A percentile compares a stretch with the other conserved stretches of the same genome.
phyloP scores from a whole-genome alignment of 805 yeast species.

The Candida adriatica region DNA sequence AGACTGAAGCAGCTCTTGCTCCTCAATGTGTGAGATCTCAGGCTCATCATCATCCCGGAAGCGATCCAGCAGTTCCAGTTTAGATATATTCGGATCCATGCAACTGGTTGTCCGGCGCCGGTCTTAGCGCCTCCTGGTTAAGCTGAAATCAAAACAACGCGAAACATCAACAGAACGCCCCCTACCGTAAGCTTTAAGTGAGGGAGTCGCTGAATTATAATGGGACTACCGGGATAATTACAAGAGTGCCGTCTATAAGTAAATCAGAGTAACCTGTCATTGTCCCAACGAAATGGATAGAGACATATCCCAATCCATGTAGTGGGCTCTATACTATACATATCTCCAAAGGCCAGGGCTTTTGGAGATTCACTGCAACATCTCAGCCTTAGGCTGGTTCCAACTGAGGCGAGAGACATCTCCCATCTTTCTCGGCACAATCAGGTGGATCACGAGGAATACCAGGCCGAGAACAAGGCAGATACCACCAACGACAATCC shows the following conservation, averaged over 20 bases:
- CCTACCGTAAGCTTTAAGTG: not conserved
- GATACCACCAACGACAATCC: conserved; percentile 71
- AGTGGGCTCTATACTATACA: no score
- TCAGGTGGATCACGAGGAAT: conserved; percentile 46
- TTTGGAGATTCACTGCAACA: conserved; percentile 6
- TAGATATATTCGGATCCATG: conserved; percentile 15
- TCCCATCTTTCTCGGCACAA: conserved; percentile 65
- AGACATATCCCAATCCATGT: no score
- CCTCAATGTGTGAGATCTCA: conserved; percentile 21
- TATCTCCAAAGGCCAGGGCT: no score
- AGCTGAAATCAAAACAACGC: conserved; percentile 5
- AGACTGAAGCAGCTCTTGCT: conserved; percentile 21
- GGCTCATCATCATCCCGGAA: conserved; percentile 17
- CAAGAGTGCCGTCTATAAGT: no score
- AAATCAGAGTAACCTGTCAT: no score
- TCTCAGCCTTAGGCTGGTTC: conserved; percentile 48
- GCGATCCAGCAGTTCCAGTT: conserved; percentile 16
- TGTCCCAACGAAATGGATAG: no score
- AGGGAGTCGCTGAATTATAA: no score
- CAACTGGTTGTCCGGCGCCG: no score
- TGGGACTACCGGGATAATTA: no score
- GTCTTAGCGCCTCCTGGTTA: no score
- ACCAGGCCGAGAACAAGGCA: conserved; percentile 51
- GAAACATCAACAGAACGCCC: not conserved
- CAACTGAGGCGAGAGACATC: conserved; percentile 68